Evolutionary conservation across 106 monocot genomes (phyloP).

Genomic region (Allium fistulosum): DNA sequence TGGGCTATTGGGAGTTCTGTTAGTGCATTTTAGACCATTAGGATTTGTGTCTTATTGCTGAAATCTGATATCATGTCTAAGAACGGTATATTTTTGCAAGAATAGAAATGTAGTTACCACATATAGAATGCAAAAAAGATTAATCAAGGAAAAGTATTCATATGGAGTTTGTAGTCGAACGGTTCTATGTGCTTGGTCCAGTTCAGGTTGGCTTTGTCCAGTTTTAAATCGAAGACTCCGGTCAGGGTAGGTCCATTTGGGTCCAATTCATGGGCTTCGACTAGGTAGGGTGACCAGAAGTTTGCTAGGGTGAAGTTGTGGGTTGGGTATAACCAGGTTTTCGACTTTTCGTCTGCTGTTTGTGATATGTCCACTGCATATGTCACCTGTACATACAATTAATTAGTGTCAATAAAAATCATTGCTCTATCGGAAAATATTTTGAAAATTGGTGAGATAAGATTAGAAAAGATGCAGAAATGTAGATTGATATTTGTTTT

Average conservation of each 20-base stretch:
- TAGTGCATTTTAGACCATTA: too few species aligned
- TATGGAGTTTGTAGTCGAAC: constrained; percentile 12
- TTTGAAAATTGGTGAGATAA: too few species aligned
- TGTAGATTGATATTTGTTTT: neutral
- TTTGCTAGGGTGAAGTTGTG: constrained; percentile 21
- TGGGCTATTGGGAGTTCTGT: too few species aligned
- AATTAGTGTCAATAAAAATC: too few species aligned
- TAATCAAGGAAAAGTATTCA: too few species aligned
- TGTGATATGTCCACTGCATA: neutral
- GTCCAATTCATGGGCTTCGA: neutral
- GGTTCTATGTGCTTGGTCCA: constrained; percentile 11
- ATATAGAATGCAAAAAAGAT: too few species aligned
- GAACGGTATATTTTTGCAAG: too few species aligned
- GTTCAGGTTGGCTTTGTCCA: constrained; percentile 19
- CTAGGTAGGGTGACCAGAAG: constrained; percentile 34
- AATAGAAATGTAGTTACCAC: too few species aligned
- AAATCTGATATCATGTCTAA: too few species aligned
- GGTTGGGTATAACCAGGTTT: constrained; percentile 5
- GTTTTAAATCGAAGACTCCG: constrained; percentile 12
- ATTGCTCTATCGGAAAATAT: too few species aligned
- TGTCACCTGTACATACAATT: constrained; percentile 8
- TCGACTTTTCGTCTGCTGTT: constrained; percentile 5
- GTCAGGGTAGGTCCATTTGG: neutral
- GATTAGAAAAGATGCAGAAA: neutral
- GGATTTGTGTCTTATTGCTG: too few species aligned